phyloP scores from a whole-genome alignment of 306 rosid genomes.

The Acacia melanoxylon region DNA sequence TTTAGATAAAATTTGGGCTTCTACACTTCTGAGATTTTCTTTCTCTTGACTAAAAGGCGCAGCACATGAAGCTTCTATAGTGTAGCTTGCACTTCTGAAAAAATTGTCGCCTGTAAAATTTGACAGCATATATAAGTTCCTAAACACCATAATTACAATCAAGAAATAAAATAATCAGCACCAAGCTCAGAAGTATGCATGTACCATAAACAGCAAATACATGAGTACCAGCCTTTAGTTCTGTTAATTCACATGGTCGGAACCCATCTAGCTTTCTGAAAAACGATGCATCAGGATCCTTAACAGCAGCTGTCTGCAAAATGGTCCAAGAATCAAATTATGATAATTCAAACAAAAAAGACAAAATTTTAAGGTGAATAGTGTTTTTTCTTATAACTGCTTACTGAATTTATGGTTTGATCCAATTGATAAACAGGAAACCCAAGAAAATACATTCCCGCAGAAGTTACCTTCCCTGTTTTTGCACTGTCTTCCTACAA shows the following conservation, averaged over 20 bases:
- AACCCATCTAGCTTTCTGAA: conserved; percentile 90
- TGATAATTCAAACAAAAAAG: background rate
- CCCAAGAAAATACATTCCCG: conserved; percentile 98
- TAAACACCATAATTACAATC: conserved; percentile 8
- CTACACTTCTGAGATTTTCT: conserved; percentile 70
- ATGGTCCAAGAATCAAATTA: conserved; percentile 34
- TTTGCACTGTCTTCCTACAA: conserved; percentile 88
- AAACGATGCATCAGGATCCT: conserved; percentile 93
- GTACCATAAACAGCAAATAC: conserved; percentile 93
- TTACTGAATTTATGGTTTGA: conserved; percentile 73
- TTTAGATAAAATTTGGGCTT: conserved; percentile 79
- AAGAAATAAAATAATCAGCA: conserved; percentile 31
- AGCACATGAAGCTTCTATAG: conserved; percentile 82
- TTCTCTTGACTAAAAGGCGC: conserved; percentile 73
- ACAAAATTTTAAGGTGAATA: conserved; percentile 6
- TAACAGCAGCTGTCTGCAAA: conserved; percentile 74
- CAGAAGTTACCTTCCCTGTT: conserved; percentile 84
- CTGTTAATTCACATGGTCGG: conserved; percentile 88
- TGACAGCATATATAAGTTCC: conserved; percentile 13
- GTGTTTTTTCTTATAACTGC: conserved; percentile 32
- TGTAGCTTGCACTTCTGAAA: conserved; percentile 91
- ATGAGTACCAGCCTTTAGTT: conserved; percentile 92
- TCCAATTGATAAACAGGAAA: conserved; percentile 93
- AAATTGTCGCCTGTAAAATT: conserved; percentile 85
- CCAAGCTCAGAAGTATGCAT: conserved; percentile 24